A percentile compares a stretch with the other conserved stretches of the same genome.
Conservation (phyloP, 208 protist species). For the Sergeia podlipaevii region DNA sequence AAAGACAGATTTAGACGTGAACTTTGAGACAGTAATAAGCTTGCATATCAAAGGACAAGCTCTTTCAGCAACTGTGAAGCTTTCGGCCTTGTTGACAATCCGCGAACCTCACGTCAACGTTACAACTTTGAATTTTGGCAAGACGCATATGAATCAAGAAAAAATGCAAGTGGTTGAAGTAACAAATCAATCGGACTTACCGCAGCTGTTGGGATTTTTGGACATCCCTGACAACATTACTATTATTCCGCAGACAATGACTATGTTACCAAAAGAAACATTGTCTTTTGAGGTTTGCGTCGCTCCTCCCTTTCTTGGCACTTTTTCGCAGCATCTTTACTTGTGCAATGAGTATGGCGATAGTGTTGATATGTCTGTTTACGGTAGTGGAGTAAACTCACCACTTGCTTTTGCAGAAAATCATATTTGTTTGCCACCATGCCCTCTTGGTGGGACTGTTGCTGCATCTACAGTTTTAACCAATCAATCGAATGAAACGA, state of each 20-base stretch:
- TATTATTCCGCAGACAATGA: conserved; percentile 20
- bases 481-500: conserved; percentile 17
- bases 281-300: conserved; percentile 32
- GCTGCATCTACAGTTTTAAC: conserved; percentile 23
- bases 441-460: conserved; percentile 21
- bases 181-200: conserved; percentile 35
- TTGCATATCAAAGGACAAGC: conserved; percentile 38
- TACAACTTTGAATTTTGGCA: conserved; percentile 25
- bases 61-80: conserved; percentile 24
- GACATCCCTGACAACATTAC: conserved; percentile 35
- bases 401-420: conserved; percentile 25
- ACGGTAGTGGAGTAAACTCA: conserved; percentile 18
- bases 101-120: conserved; percentile 17
- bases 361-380: conserved; percentile 20
- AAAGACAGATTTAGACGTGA: conserved; percentile 17
- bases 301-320: conserved; percentile 21
- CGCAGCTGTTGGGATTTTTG: conserved; percentile 40
- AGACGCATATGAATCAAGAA: conserved; percentile 19
- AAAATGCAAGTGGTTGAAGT: conserved; percentile 20
- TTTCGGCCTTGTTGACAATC: conserved; percentile 35
- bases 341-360: conserved; percentile 44
- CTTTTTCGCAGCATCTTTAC: conserved; percentile 34
- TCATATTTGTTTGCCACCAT: conserved; percentile 25
- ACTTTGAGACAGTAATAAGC: conserved; percentile 23
- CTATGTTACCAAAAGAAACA: conserved; percentile 26